Evolutionary conservation across 345 rosid species (phyloP).

Genomic region (Bruguiera sexangula): DNA sequence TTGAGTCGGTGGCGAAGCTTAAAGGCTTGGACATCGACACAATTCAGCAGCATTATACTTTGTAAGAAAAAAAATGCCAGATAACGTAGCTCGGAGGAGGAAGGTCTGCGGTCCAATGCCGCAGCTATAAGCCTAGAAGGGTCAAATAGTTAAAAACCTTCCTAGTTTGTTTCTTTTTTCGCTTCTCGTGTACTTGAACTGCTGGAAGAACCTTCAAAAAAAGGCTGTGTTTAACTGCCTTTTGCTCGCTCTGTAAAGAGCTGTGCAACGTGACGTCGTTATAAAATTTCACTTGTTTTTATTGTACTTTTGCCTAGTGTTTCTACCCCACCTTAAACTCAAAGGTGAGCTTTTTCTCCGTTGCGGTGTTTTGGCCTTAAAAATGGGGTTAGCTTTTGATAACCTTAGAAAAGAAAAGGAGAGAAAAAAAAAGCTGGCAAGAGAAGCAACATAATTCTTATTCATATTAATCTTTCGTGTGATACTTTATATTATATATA

Average conservation of each 20-base stretch:
- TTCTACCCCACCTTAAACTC: too few species aligned
- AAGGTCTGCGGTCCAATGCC: neutral
- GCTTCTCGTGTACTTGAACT: neutral
- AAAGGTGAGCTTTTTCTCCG: too few species aligned
- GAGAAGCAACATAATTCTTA: too few species aligned
- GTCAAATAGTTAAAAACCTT: neutral
- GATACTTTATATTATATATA: too few species aligned
- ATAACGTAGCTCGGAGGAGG: neutral
- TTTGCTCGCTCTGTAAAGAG: constrained; percentile 6
- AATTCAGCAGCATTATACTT: constrained; percentile 29
- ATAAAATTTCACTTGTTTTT: constrained; percentile 1
- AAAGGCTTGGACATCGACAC: constrained; percentile 33
- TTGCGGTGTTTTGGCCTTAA: too few species aligned
- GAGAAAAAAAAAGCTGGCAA: too few species aligned
- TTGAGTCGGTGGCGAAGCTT: constrained; percentile 25
- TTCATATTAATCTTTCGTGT: too few species aligned
- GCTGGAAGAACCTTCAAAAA: neutral
- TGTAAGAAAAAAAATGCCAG: constrained; percentile 4
- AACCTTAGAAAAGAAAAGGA: too few species aligned
- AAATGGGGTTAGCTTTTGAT: too few species aligned
- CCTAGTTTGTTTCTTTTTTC: neutral
- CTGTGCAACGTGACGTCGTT: constrained; percentile 7
- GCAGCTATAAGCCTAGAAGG: neutral
- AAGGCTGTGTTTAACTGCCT: constrained; percentile 6
- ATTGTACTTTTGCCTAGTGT: neutral